These are phyloP conservation scores for Yamadazyma mexicana DNA, from an alignment of 1,139 yeast species.

Conservation along the genomic window DNA sequence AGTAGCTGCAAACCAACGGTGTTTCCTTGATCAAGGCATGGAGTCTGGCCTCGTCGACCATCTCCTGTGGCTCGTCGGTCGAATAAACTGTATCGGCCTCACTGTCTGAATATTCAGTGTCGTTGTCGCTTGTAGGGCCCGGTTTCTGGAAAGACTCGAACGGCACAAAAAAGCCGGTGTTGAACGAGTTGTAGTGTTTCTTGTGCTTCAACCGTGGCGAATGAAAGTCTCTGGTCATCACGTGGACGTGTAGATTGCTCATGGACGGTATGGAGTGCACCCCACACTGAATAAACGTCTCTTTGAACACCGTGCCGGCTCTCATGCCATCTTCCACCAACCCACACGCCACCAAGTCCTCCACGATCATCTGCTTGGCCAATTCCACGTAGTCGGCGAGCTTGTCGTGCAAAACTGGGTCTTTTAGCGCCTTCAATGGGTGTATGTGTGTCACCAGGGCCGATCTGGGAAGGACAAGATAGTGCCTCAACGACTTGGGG, in stretches of 20 bases:
- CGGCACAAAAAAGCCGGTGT: constrained; percentile 60
- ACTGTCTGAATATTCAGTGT: constrained; percentile 6
- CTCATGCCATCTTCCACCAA: constrained; percentile 13
- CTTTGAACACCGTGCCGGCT: constrained; percentile 21
- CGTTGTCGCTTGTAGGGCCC: too few relatives aligned
- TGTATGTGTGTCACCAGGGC: constrained; percentile 35
- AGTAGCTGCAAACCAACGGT: constrained; percentile 51
- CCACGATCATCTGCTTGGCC: constrained; percentile 40
- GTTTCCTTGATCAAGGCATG: constrained; percentile 30
- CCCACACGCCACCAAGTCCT: constrained; percentile 31
- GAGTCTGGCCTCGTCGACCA: constrained; percentile 17
- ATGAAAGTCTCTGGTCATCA: constrained; percentile 63
- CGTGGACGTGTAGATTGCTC: constrained; percentile 69
- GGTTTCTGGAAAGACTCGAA: constrained; percentile 29
- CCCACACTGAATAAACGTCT: constrained; percentile 54
- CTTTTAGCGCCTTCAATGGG: constrained; percentile 55
- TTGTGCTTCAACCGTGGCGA: constrained; percentile 57
- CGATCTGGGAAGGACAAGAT: constrained; percentile 59
- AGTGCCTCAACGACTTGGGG: constrained; percentile 66
- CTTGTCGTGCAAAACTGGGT: constrained; percentile 29
- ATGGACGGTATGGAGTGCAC: constrained; percentile 73
- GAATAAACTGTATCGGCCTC: constrained; percentile 11
- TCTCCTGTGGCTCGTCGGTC: constrained; percentile 6
- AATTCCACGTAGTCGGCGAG: constrained; percentile 41
- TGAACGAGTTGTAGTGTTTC: constrained; percentile 72